phyloP scores from a whole-genome alignment of 805 yeast genomes.

The Jamesozyma spencerorum region DNA sequence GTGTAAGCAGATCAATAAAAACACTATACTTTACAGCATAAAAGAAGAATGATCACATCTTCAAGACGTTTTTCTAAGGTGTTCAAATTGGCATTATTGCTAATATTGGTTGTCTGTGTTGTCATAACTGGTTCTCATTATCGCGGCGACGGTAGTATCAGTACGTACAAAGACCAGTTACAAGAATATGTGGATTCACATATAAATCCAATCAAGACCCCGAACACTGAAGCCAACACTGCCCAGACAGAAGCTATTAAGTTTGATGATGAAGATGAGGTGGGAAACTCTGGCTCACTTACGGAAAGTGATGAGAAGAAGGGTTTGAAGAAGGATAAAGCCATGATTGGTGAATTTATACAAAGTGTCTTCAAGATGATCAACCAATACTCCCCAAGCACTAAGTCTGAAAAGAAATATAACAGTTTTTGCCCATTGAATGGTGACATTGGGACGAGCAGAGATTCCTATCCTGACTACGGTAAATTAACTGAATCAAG shows the following conservation, averaged over 20 bases:
- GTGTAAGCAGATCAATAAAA: too few species aligned
- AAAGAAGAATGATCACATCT: not conserved
- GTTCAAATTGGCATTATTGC: not conserved
- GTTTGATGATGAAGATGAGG: not conserved
- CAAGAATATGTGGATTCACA: constrained; percentile 1
- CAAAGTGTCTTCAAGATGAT: constrained; percentile 13
- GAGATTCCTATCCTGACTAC: constrained; percentile 15
- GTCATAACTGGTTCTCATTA: not conserved
- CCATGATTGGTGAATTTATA: constrained; percentile 1
- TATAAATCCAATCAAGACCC: not conserved
- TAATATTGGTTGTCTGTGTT: not conserved
- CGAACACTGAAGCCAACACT: too few species aligned
- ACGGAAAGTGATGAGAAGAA: not conserved
- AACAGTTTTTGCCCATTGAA: constrained; percentile 10
- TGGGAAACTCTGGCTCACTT: not conserved
- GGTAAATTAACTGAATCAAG: constrained; percentile 13
- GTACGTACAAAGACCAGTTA: not conserved
- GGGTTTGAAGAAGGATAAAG: not conserved
- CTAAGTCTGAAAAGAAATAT: constrained; percentile 13
- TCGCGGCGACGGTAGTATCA: not conserved
- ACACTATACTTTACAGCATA: too few species aligned
- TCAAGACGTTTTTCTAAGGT: constrained; percentile 1
- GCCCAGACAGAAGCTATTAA: not conserved
- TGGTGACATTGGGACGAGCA: constrained; percentile 19
- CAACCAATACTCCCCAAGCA: constrained; percentile 15